Base-by-base conservation (phyloP, 495 filamentous ascomycete species). In the Trichoderma reesei region DNA sequence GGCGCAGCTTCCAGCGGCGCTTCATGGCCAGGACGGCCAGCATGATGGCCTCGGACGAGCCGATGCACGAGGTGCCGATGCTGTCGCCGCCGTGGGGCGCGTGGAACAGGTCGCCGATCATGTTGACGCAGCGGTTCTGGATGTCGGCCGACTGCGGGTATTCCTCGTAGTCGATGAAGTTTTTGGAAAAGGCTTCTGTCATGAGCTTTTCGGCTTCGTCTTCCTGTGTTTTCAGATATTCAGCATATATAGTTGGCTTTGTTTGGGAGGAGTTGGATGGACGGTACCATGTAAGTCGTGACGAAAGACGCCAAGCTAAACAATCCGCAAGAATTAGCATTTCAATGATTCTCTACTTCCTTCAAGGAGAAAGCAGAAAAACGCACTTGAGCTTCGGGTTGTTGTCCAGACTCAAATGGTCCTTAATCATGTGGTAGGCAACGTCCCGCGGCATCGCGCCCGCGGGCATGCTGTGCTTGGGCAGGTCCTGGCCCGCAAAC, bases 351-450 rank as follows among this genome's bases (percentile, higher is more conserved):
- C n/a, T n/a, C n/a, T n/a, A n/a, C n/a, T n/a, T n/a, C n/a, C n/a
- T n/a, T n/a, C n/a, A n/a, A n/a, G n/a, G n/a, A n/a, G n/a, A n/a
- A n/a, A n/a, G n/a, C n/a, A n/a, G 41, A 20, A 56, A 73, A 48
- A n/a, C 86, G 68, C 82, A 89, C 85, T 95, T 92, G 65, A 92
- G 82, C 82, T 90, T 89, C 11, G 90, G 89, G 64, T 92, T 95
- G n/a, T 89, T 89, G 73, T 96, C 91, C 66, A 96, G 76, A 67
- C 87, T 91, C 69, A 96, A 75, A 70, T 96, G 91, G 71, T 96
- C 92, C 77, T 91, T 92, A 78, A 96, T 96, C 90, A 96, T 90
- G 51, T 90, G 88, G 74, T 95, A 92, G 13, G 91, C 91, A n/a
- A 93, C 80, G 68, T 95, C 89, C 65, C 85, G 87, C 51, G 90